These are phyloP conservation scores for Talaromyces borbonicus DNA, from an alignment of 495 filamentous ascomycete species.

Conservation along the genomic window DNA sequence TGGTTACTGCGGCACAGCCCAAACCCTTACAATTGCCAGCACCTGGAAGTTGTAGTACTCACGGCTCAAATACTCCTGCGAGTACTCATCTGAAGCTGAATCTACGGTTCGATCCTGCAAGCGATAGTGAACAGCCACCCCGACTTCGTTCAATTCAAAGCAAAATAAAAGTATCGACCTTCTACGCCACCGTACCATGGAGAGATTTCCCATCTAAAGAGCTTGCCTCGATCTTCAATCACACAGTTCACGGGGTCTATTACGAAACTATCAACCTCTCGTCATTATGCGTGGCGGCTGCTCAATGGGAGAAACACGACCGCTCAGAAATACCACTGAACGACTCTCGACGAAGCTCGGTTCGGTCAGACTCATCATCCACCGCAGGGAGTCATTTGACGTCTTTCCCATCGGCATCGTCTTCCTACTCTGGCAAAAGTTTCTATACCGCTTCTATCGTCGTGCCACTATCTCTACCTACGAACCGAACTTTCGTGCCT, in stretches of 20 bases:
- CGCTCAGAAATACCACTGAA: background rate
- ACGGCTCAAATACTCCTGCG: slow-evolving; percentile 25
- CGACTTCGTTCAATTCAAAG: slow-evolving; percentile 53
- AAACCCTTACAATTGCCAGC: slow-evolving; percentile 50
- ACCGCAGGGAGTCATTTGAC: slow-evolving; percentile 23
- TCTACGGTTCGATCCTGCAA: slow-evolving; percentile 65
- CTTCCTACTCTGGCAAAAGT: slow-evolving; percentile 24
- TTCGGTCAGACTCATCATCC: slow-evolving; percentile 27
- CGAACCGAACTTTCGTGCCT: slow-evolving; percentile 64
- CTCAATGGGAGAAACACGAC: slow-evolving; percentile 53
- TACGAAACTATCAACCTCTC: slow-evolving; percentile 52
- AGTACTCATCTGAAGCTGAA: slow-evolving; percentile 57
- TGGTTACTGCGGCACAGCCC: slow-evolving; percentile 66
- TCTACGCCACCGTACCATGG: slow-evolving; percentile 57
- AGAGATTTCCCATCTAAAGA: slow-evolving; percentile 27
- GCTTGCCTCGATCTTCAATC: slow-evolving; percentile 17
- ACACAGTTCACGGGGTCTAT: slow-evolving; percentile 55
- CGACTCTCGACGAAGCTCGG: slow-evolving; percentile 49
- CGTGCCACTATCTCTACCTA: slow-evolving; percentile 67
- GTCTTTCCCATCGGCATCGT: slow-evolving; percentile 20
- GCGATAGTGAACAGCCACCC: slow-evolving; percentile 51
- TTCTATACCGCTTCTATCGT: slow-evolving; percentile 62
- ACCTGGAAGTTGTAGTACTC: slow-evolving; percentile 13
- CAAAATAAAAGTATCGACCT: slow-evolving; percentile 69
- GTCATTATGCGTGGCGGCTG: slow-evolving; percentile 51